These are phyloP conservation scores for Nyctanthes arbortristis DNA, from an alignment of 257 asterid genomes.

Conservation along the genomic window DNA sequence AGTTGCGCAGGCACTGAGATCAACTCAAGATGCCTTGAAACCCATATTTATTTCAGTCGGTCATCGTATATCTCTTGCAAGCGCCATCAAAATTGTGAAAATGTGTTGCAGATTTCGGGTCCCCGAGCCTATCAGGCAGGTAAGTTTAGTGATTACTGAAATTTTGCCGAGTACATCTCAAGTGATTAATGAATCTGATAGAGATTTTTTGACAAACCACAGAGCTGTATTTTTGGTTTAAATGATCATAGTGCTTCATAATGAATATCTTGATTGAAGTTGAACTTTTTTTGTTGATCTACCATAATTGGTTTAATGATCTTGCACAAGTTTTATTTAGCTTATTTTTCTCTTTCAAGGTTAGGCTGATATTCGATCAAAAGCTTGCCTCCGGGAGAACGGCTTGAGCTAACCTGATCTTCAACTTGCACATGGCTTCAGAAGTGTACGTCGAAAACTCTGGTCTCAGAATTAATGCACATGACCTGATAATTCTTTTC, in stretches of 20 bases:
- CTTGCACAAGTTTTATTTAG: slow-evolving; percentile 3
- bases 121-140: slow-evolving; percentile 96
- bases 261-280: not conserved
- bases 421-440: not conserved
- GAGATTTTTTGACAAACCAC: not conserved
- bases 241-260: not conserved
- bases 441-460: not conserved
- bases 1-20: slow-evolving; percentile 69
- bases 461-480: too few relatives aligned
- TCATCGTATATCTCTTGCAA: slow-evolving; percentile 72
- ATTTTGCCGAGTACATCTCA: not conserved
- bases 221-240: not conserved
- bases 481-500: too few relatives aligned
- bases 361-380: slow-evolving; percentile 64
- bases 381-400: slow-evolving; percentile 38
- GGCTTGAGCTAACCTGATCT: slow-evolving; percentile 29
- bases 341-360: not conserved
- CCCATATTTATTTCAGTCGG: slow-evolving; percentile 88
- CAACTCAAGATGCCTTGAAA: slow-evolving; percentile 55
- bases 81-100: slow-evolving; percentile 59
- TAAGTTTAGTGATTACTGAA: slow-evolving; percentile 21
- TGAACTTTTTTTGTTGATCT: not conserved
- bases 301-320: too few relatives aligned
- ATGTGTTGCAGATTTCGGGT: slow-evolving; percentile 67
- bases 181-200: not conserved